These are phyloP conservation scores for Naganishia vishniacii DNA, from an alignment of 768 basidiomycete species.

Conservation along the genomic window DNA sequence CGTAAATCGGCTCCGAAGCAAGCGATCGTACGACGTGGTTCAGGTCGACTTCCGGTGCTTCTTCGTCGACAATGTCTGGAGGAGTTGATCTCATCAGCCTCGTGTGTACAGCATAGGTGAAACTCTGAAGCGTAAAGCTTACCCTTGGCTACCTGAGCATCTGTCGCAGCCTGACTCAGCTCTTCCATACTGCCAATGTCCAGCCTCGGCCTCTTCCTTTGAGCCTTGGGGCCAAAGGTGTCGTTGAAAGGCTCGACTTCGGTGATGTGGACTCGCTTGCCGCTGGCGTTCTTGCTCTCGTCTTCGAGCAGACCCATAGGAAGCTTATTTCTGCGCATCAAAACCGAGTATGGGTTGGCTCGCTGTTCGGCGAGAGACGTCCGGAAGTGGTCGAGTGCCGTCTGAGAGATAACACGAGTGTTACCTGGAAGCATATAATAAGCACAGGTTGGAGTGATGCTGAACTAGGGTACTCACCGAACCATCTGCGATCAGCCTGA, in stretches of 20 bases:
- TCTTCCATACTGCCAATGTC: conserved; percentile 91
- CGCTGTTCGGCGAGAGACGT: conserved; percentile 77
- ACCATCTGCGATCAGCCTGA: conserved; percentile 94
- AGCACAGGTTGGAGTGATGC: neutral
- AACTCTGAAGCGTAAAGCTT: conserved; percentile 43
- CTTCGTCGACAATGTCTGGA: neutral
- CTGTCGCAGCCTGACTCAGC: conserved; percentile 54
- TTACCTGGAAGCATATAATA: conserved; percentile 61
- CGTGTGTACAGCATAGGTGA: no score
- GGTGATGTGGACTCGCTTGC: conserved; percentile 88
- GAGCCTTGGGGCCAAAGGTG: conserved; percentile 93
- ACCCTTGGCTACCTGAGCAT: conserved; percentile 51
- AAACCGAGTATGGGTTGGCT: conserved; percentile 91
- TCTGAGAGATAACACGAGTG: conserved; percentile 96
- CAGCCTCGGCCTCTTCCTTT: conserved; percentile 79
- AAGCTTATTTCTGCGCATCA: conserved; percentile 86
- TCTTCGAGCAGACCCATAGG: conserved; percentile 95
- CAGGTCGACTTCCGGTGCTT: conserved; percentile 1
- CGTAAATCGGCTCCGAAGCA: conserved; percentile 80
- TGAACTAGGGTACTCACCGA: conserved; percentile 53
- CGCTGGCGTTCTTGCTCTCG: conserved; percentile 68
- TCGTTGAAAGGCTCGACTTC: conserved; percentile 92
- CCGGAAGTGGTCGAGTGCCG: conserved; percentile 90
- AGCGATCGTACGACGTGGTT: conserved; percentile 40
- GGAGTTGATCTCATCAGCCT: neutral